Base-by-base conservation (phyloP, 495 filamentous ascomycete genomes). In the Acidomyces sp. region DNA sequence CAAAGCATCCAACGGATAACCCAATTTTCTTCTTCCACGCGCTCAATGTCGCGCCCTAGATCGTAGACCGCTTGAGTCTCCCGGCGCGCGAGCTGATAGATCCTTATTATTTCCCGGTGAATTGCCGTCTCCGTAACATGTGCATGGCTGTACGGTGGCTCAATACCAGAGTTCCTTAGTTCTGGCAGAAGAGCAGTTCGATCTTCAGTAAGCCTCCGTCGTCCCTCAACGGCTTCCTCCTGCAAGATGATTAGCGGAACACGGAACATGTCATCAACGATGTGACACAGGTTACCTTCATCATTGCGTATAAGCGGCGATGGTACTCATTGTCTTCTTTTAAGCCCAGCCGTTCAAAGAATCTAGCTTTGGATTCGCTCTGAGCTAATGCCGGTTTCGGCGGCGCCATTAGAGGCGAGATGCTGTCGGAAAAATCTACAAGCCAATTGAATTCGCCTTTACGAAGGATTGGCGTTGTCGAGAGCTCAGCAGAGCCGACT, bases 11-110 rank as follows among this genome's bases (percentile, higher is more conserved):
- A 62, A 1, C 48, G 37, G 23, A 55, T 56, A 0, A 61, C 54
- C 59, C 59, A 62, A 29, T 62, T 62, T 16, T 62, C 59, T 34
- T 59, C 50, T 21, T 57, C 49, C 4, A 51, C 40, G 9, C 41
- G 37, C 3, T 46, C 53, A 3, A 13, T 45, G 34, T 54, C 55
- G 1, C 44, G 40, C 11, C 57, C 59, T 28, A 49, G 45, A 9
- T 60, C 48, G 38, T 56, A 62, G 32, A 53, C 51, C 4, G 29
- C 13, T 23, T 37, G 32, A 2, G 59, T 59, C 17, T 43, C 23
- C 4, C 4, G 11, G 5, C 51, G 40, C 12, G 55, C 54, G 4
- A 6, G 16, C 1, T 38, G 18, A 21, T 45, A 58, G 17, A 61
- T 55, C 13, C 25, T 19, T 23, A 57, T 17, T 29, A 60, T 48